Conservation (phyloP, 2,329 filamentous ascomycete species). For the Dothiorella sarmentorum region DNA sequence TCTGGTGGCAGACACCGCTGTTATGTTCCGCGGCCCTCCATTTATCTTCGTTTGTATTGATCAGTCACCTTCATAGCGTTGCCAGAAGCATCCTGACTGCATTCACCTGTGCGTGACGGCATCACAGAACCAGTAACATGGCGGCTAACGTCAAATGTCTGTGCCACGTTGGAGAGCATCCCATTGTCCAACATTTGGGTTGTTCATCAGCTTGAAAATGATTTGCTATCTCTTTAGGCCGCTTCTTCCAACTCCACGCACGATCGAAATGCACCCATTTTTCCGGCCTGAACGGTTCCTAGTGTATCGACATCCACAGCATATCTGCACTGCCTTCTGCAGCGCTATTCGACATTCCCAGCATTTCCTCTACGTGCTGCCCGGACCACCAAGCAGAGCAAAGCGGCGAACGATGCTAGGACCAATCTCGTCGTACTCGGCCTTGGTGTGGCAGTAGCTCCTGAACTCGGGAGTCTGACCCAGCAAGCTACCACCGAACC, state of each 20-base stretch:
- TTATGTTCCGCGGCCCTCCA: neutral
- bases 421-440: conserved; percentile 46
- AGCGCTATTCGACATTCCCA: neutral
- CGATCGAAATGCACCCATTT: conserved; percentile 2
- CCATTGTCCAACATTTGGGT: neutral
- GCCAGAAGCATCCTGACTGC: too few species aligned
- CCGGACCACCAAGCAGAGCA: conserved; percentile 86
- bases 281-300: neutral
- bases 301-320: conserved; percentile 10
- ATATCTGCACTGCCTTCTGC: neutral
- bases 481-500: conserved; percentile 95
- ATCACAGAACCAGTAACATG: neutral
- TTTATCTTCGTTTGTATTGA: too few species aligned
- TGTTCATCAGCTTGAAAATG: conserved; percentile 14
- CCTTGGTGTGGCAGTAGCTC: conserved; percentile 88
- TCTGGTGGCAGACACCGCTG: neutral
- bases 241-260: conserved; percentile 7
- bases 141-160: too few species aligned
- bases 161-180: neutral
- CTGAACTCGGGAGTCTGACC: conserved; percentile 98
- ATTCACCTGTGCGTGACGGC: neutral
- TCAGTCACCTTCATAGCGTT: too few species aligned
- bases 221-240: conserved; percentile 1
- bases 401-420: conserved; percentile 94
- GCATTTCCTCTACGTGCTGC: conserved; percentile 57